Base-by-base conservation (phyloP, 2,329 filamentous ascomycete species). In the Colletotrichum musae region DNA sequence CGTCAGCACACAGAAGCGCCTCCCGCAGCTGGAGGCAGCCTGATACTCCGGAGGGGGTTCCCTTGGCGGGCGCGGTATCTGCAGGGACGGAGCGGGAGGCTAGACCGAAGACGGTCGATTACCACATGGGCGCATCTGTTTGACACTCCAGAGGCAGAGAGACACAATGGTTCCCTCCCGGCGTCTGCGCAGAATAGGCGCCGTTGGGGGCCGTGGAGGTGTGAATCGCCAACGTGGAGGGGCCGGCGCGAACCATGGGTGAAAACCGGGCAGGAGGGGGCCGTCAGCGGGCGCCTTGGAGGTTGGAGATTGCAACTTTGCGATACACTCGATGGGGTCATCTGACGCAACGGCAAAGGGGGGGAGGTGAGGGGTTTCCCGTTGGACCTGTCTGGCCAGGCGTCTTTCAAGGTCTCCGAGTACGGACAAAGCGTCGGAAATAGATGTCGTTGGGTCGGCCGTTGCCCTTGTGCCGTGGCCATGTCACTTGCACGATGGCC, bases 311-410 rank as follows among this genome's bases (percentile, higher is more conserved):
- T 68, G 43, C 43, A 28, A 65, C 54, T 65, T 56, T 59, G 61
- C 48, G 54, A 59, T 54, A 65, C 66, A 66, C 56, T 59, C 41
- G 24, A 59, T 26, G 61, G 59, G 61, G 61, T 65, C 54, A 65
- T 59, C 60, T 68, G 65, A 65, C 48, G 48, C 53, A 39, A 39
- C 24, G 61, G 32, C 28, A 43, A 48, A 53, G 52, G 41, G 13
- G 41, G 24, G 26, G 32, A 15, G 24, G 28, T 13, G 36, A 58
- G 58, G 45, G 47, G 39, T 39, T 54, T n/a, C 58, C 45, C 21
- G 54, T 50, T 50, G 18, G 47, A 50, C 16, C 45, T 50, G 47
- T 50, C 47, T 21, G 10, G n/a, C 43, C n/a, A 18, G 16, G 21
- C 51, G 60, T 48, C 36, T 36, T 26, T 6, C 28, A n/a, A 16